phyloP scores from a whole-genome alignment of 345 rosid species.

The Lepidium africanum region DNA sequence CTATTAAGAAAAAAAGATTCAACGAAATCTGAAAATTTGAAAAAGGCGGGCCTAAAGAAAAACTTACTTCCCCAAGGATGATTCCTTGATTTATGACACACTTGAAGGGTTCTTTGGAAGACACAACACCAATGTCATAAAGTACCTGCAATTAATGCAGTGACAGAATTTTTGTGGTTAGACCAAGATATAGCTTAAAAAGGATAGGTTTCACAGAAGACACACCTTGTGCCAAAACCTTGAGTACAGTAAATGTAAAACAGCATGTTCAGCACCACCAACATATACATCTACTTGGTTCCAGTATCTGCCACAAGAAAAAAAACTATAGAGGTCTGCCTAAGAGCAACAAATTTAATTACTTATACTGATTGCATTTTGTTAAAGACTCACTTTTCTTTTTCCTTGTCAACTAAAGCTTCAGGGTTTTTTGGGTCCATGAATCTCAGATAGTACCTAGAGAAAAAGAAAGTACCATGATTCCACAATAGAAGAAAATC shows the following conservation, averaged over 20 bases:
- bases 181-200: background rate
- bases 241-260: constrained; percentile 83
- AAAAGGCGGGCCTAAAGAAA: background rate
- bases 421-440: constrained; percentile 79
- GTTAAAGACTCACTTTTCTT: constrained; percentile 54
- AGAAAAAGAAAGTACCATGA: constrained; percentile 7
- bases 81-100: constrained; percentile 97
- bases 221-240: constrained; percentile 98
- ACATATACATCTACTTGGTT: constrained; percentile 90
- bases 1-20: constrained; percentile 23
- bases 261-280: constrained; percentile 99
- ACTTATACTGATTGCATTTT: background rate
- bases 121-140: constrained; percentile 85
- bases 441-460: constrained; percentile 96
- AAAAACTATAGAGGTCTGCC: background rate
- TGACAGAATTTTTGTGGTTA: background rate
- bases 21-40: background rate
- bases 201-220: background rate
- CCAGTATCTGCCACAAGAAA: constrained; percentile 60
- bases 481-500: background rate
- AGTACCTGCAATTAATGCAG: constrained; percentile 53
- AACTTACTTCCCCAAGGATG: constrained; percentile 89
- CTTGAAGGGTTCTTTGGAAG: constrained; percentile 91
- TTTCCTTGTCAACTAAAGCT: constrained; percentile 64
- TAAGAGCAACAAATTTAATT: background rate